Base-by-base conservation (phyloP, 495 filamentous ascomycete species). In the Platismatia glauca region DNA sequence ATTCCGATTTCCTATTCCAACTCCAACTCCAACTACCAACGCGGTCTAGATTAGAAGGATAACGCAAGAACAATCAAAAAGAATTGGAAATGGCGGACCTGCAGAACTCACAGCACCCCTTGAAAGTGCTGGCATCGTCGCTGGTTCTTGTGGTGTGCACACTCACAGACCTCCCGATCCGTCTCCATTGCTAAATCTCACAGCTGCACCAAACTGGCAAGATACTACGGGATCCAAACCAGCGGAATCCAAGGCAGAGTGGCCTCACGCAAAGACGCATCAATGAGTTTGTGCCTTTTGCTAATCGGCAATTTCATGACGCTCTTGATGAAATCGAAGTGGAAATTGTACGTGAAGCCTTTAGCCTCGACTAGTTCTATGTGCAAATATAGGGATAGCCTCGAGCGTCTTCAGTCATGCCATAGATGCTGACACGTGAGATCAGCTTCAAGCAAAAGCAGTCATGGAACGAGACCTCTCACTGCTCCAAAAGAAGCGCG, bases 121-220 rank as follows among this genome's bases (percentile, higher is more conserved):
- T 82, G 3, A 69, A 72, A 34, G 74, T 75, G 39, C 69, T 81
- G 34, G 73, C 77, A 22, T 68, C 70, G 13, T 71, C 74, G 67
- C 67, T 80, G 59, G 78, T 81, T 59, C 73, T 77, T 63, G 78
- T 77, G 62, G 79, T 80, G 73, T 50, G 65, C 27, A 15, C 24
- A 39, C 5, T 9, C 12, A 43, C 24, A n/a, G 15, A 13, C 4
- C 13, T 39, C 7, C 33, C 5, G n/a, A 9, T 18, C 35, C 33
- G n/a, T 29, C 9, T 7, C 37, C 7, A 24, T 29, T 34, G 31
- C 44, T 52, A 33, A 52, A 9, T 43, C 29, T 57, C 39, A 24
- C 64, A 82, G 80, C 73, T 82, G 35, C 68, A 79, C 56, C 78
- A 81, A 48, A 80, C 77, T 3, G 78, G 74, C 27, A 75, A 78